phyloP scores from a whole-genome alignment of 2,329 filamentous ascomycete genomes.

The Sclerotiophoma versabilis region DNA sequence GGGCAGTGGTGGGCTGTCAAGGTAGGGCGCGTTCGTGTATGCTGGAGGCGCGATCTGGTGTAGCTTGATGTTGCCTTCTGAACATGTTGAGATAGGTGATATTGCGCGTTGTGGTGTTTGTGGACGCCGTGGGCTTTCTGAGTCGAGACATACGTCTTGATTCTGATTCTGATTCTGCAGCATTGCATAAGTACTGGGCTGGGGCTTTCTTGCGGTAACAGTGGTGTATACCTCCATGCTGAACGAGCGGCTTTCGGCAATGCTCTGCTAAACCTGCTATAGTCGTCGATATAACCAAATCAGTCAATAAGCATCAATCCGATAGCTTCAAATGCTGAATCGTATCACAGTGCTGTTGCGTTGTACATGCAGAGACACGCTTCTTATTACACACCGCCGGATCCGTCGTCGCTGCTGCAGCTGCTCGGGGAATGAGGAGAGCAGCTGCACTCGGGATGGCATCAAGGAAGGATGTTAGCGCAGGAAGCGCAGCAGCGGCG shows the following conservation, averaged over 20 bases:
- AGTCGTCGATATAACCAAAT: background rate
- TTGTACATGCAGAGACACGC: slow-evolving; percentile 8
- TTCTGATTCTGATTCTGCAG: background rate
- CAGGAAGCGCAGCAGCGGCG: slow-evolving; percentile 5
- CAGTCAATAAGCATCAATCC: slow-evolving; percentile 2
- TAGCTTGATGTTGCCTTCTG: background rate
- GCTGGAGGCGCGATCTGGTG: slow-evolving; percentile 1
- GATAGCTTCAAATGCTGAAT: background rate
- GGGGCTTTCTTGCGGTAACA: too few relatives aligned
- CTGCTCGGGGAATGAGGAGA: slow-evolving; percentile 12
- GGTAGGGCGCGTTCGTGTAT: slow-evolving; percentile 1
- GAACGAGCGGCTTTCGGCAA: slow-evolving; percentile 1
- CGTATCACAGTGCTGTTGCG: slow-evolving; percentile 6
- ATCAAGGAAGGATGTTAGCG: background rate
- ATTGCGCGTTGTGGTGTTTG: background rate
- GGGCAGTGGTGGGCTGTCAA: slow-evolving; percentile 1
- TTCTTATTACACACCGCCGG: slow-evolving; percentile 4
- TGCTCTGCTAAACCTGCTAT: slow-evolving; percentile 6
- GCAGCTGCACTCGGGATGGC: slow-evolving; percentile 9
- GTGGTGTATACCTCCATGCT: slow-evolving; percentile 8
- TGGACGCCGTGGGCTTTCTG: background rate
- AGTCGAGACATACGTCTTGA: background rate
- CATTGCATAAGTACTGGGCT: background rate
- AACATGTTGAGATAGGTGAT: background rate
- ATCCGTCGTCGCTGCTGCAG: slow-evolving; percentile 9